Conservation (phyloP, 2,329 filamentous ascomycete genomes). For the Drechslerella dactyloides region DNA sequence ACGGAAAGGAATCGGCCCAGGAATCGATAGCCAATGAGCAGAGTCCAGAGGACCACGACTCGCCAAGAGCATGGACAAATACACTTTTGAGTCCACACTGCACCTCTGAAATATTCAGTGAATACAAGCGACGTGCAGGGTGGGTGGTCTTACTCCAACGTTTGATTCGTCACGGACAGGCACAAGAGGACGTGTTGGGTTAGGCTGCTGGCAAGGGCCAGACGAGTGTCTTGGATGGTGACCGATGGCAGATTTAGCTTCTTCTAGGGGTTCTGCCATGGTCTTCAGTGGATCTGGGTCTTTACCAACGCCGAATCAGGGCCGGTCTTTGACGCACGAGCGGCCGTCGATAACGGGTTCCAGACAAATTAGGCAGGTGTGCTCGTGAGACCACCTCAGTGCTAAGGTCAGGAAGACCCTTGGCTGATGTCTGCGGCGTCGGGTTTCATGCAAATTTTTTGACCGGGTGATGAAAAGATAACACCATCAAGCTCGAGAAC, state of each 20-base stretch:
- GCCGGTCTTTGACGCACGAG: slow-evolving; percentile 23
- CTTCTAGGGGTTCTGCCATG: slow-evolving; percentile 1
- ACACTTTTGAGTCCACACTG: not conserved
- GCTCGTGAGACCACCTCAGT: slow-evolving; percentile 20
- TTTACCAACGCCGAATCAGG: slow-evolving; percentile 26
- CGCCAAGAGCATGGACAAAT: not conserved
- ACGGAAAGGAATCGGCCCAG: slow-evolving; percentile 6
- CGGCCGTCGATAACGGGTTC: slow-evolving; percentile 26
- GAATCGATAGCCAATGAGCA: slow-evolving; percentile 32
- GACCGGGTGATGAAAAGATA: slow-evolving; percentile 18
- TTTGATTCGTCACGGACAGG: slow-evolving; percentile 23
- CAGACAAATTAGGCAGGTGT: slow-evolving; percentile 46
- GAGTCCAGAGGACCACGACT: slow-evolving; percentile 29
- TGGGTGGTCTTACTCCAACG: slow-evolving; percentile 12
- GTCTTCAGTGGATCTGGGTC: not conserved
- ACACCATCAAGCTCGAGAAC: slow-evolving; percentile 27
- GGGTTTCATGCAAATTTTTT: slow-evolving; percentile 18
- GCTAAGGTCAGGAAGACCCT: slow-evolving; percentile 7
- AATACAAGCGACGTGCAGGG: slow-evolving; percentile 32
- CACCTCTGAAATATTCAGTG: slow-evolving; percentile 14
- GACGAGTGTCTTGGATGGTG: slow-evolving; percentile 14
- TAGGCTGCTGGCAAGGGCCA: slow-evolving; percentile 36
- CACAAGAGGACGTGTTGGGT: slow-evolving; percentile 16
- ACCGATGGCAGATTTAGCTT: not conserved
- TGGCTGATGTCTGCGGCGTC: slow-evolving; percentile 20